phyloP scores from a whole-genome alignment of 2,329 filamentous ascomycete species.

The Dissoconium aciculare region DNA sequence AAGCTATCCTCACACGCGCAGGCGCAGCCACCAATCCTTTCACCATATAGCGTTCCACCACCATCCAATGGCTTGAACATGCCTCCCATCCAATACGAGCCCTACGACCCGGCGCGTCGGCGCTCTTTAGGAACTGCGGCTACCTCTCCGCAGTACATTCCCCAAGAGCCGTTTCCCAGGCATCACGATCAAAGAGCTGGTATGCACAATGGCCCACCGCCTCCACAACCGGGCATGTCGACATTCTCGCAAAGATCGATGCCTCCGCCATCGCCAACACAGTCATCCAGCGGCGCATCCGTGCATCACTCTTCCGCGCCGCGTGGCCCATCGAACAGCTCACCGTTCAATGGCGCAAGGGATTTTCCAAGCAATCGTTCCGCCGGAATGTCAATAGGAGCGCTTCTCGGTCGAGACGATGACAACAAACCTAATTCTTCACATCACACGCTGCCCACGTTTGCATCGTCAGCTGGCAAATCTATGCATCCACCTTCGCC shows the following conservation, averaged over 20 bases:
- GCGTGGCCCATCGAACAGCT: slow-evolving; percentile 31
- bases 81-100: slow-evolving; percentile 26
- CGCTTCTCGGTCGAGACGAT: slow-evolving; percentile 42
- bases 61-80: slow-evolving; percentile 21
- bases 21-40: slow-evolving; percentile 11
- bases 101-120: slow-evolving; percentile 26
- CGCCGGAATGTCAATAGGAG: slow-evolving; percentile 60
- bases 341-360: slow-evolving; percentile 35
- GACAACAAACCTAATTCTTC: slow-evolving; percentile 19
- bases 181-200: slow-evolving; percentile 5
- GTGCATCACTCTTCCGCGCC: slow-evolving; percentile 20
- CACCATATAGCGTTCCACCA: slow-evolving; percentile 12
- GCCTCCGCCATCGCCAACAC: slow-evolving; percentile 36
- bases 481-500: slow-evolving; percentile 36
- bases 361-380: slow-evolving; percentile 42
- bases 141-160: slow-evolving; percentile 21
- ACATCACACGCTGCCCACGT: slow-evolving; percentile 18
- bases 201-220: slow-evolving; percentile 19
- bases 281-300: slow-evolving; percentile 28
- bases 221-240: slow-evolving; percentile 27
- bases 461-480: slow-evolving; percentile 22
- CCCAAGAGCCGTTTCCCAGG: slow-evolving; percentile 9
- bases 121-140: slow-evolving; percentile 29
- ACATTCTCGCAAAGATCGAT: slow-evolving; percentile 33
- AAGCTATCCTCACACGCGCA: slow-evolving; percentile 9